Base-by-base conservation (phyloP, 176 grass and related monocot species). In the Eremochloa ophiuroides region DNA sequence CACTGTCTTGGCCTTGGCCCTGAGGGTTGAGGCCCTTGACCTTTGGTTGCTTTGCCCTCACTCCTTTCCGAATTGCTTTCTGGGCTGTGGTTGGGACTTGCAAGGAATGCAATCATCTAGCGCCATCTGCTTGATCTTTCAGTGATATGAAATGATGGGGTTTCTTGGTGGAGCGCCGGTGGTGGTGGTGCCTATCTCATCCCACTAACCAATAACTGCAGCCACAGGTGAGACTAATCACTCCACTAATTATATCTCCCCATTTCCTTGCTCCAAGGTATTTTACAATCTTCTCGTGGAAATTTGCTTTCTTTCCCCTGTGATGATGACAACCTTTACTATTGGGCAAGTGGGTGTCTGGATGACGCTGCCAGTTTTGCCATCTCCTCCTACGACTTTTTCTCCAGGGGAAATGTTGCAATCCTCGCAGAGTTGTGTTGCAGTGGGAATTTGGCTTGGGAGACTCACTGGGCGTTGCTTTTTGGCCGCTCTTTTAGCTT, bases 151-250 rank as follows among this genome's bases (percentile, higher is more conserved):
- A 81, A 89, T 89, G 77, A 85, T 85, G 82, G 55, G 65, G 76
- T 85, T 89, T 89, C 71, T 85, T 85, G 87, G 77, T 89, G 82
- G 76, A 69, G 65, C 5, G 40, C 8, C 61, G 66, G 79, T 58
- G 85, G 42, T 73, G 80, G 74, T 58, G 80, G 67, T 40, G 56
- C 75, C 67, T 58, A 73, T 70, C 48, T 65, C 84, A 65, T 20
- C 44, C 63, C 83, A 79, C 40, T 78, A 53, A 25, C 39, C 26
- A 73, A 12, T 62, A 53, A 85, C 67, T 80, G 25, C 20, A 66
- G 34, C 69, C 18, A 73, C 76, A 86, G 76, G 76, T 66, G 51
- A 85, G 31, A 53, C 12, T 79, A 33, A 78, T 85, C 66, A 27
- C 64, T 70, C 64, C 38, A 62, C 64, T 78, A 79, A 85, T 63